These are phyloP conservation scores for Myxozyma vanderwaltii DNA, from an alignment of 805 yeast genomes.

Conservation along the genomic window DNA sequence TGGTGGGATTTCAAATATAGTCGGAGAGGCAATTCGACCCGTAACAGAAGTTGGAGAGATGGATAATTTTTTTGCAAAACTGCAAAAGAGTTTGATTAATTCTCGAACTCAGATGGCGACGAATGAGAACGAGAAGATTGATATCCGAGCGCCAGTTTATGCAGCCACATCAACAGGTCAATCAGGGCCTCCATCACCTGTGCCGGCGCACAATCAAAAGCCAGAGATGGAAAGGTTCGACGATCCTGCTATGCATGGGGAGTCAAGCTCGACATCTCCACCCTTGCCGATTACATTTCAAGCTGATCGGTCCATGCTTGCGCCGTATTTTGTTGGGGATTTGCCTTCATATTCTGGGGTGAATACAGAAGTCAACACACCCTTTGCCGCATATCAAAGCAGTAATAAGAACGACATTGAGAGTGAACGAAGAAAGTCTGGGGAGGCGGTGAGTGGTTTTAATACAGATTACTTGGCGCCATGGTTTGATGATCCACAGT, in stretches of 20 bases:
- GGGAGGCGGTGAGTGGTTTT: background rate
- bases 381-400: background rate
- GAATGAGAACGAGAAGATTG: conserved; percentile 10
- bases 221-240: background rate
- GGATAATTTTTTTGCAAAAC: conserved; percentile 13
- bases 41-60: background rate
- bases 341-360: background rate
- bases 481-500: conserved; percentile 20
- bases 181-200: background rate
- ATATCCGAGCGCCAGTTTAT: conserved; percentile 13
- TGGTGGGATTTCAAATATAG: background rate
- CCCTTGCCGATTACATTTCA: conserved; percentile 1
- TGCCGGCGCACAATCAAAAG: background rate
- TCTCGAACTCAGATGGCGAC: conserved; percentile 6
- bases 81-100: conserved; percentile 5
- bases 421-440: background rate
- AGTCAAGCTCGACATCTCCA: background rate
- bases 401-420: background rate
- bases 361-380: background rate
- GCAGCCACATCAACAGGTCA: conserved; percentile 2
- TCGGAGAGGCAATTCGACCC: background rate
- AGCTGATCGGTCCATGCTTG: background rate
- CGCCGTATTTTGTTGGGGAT: background rate
- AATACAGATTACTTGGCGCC: background rate
- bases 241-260: background rate